Base-by-base conservation (phyloP, 768 basidiomycete genomes). In the Rhizopogon salebrosus region DNA sequence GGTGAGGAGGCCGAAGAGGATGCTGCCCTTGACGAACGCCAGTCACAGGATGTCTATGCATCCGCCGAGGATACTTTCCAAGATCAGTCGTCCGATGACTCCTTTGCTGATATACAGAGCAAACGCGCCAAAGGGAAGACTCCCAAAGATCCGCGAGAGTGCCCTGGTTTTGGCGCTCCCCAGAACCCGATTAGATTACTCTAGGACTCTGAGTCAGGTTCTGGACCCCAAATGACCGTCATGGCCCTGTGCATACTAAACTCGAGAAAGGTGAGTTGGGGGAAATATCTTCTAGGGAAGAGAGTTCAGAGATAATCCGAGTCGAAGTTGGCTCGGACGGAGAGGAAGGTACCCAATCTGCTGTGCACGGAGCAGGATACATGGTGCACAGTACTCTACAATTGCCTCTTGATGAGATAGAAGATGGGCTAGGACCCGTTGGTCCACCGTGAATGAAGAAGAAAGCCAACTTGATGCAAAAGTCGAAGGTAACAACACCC, bases 111-210 rank as follows among this genome's bases (percentile, higher is more conserved):
- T 43, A 62, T 79, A 41, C 73, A 71, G 52, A 75, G 75, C 36
- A 76, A 80, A 54, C 76, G 77, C 43, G 66, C 59, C 20, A 80
- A 80, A 62, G 85, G 84, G 26, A 86, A 85, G 62, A 78, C n/a
- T n/a, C n/a, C 75, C 48, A 76, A 84, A 48, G 84, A 84, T 60
- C 78, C 80, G 8, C 70, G 80, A 42, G 82, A 84, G 58, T 83
- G 82, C 6, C 78, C 81, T 39, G 80, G 81, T 4, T 69, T 80
- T 31, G 69, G 72, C 22, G 65, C 66, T 68, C 39, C 69, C 65
- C 56, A 68, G 38, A 68, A 77, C 48, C 80, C 80, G 14, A 82
- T 83, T 48, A 75, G 79, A 55, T 55, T 62, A 3, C 72, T 79
- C 34, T 65, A 64, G 35, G 74, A 69, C 48, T 73, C 72, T 11